Base-by-base conservation (phyloP, 2,329 filamentous ascomycete genomes). In the Arthrobotrys sinensis region DNA sequence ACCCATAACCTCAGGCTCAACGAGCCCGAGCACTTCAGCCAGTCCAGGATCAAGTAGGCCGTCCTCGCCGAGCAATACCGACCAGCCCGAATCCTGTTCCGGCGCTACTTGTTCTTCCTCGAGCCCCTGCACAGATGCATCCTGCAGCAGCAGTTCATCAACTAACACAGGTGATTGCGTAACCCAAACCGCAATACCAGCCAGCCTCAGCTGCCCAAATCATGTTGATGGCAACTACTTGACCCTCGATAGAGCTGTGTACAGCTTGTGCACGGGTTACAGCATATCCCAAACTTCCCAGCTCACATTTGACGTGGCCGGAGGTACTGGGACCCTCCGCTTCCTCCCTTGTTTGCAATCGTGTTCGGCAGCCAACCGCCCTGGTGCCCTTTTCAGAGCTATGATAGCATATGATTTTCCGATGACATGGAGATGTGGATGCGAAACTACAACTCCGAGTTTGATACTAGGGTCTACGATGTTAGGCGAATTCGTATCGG, bases 261-360 rank as follows among this genome's bases (percentile, higher is more conserved):
- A 63, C 32, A 70, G 67, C 19, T 40, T 70, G 36, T 70, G 67
- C 28, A 70, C 53, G 4, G 53, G 55, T 32, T 52, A 14, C 5
- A 60, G 14, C 14, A 14, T 62, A 21, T 7, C 12, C 8, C 5
- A 14, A 14, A 8, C 21, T 2, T 62, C 52, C 1, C 3, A 3
- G n/a, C 10, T 70, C 12, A 11, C 2, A 6, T 10, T n/a, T 21
- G 46, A 70, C 14, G 14, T 10, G 5, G 14, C 34, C 24, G 43
- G 40, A 3, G 40, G 16, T 21, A 5, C n/a, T 16, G 28, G 32
- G 0, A 62, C 67, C 14, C 21, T 63, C n/a, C 21, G 12, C 3
- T 48, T 63, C 10, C 67, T 62, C 28, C 40, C 40, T 16, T 70
- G 55, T 11, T 12, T 70, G 14, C 12, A 70, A 50, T 40, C n/a